Percentiles rank a stretch among this genome's conserved stretches.
Conservation (phyloP, 441 rosid genomes). For the Theobroma grandiflorum region DNA sequence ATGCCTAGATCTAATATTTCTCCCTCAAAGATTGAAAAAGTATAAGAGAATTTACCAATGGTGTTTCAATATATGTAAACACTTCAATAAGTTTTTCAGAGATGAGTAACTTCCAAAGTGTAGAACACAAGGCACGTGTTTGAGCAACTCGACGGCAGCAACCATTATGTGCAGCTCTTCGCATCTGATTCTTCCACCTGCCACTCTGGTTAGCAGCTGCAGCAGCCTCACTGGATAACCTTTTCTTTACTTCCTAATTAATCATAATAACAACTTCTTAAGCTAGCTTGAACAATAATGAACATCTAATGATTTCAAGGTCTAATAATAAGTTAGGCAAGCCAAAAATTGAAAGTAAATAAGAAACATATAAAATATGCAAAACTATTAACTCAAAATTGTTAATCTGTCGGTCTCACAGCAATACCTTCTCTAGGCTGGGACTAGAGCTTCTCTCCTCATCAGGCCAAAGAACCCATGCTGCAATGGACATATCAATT, state of each 20-base stretch:
- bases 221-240: slow-evolving; percentile 81
- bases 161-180: slow-evolving; percentile 95
- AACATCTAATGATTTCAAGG: slow-evolving; percentile 7
- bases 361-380: not conserved
- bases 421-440: slow-evolving; percentile 90
- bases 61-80: slow-evolving; percentile 78
- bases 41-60: slow-evolving; percentile 67
- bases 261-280: slow-evolving; percentile 42
- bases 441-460: slow-evolving; percentile 92
- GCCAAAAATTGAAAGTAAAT: slow-evolving; percentile 24
- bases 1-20: slow-evolving; percentile 20
- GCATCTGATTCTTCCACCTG: slow-evolving; percentile 96
- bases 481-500: slow-evolving; percentile 79
- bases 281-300: slow-evolving; percentile 29
- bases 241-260: slow-evolving; percentile 86
- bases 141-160: slow-evolving; percentile 97
- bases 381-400: slow-evolving; percentile 21
- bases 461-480: slow-evolving; percentile 99
- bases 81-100: slow-evolving; percentile 81
- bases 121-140: slow-evolving; percentile 74
- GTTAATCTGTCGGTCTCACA: slow-evolving; percentile 13
- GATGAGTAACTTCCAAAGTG: slow-evolving; percentile 90
- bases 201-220: slow-evolving; percentile 94
- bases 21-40: not conserved
- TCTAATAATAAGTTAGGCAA: slow-evolving; percentile 18